Base-by-base conservation (phyloP, 2,329 filamentous ascomycete genomes). In the Venturiaceae sp. region DNA sequence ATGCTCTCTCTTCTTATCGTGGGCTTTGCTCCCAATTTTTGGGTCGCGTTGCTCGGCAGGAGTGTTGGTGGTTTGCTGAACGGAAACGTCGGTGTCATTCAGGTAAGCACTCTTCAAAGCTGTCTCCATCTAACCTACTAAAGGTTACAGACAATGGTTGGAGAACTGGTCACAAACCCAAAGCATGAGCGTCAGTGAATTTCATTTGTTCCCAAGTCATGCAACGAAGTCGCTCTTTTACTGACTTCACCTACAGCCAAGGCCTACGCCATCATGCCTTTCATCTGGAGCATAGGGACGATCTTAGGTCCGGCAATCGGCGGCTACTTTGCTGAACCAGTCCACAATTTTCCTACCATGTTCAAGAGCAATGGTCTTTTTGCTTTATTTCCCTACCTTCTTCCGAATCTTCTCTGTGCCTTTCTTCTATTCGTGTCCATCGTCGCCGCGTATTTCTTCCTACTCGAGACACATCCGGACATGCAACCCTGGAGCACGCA, bases 221-320 rank as follows among this genome's bases (percentile, higher is more conserved):
- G n/a, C n/a, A n/a, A n/a, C 6, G 16, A 3, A 16, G 2, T 56
- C 4, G 13, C 21, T 5, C 16, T 6, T 44, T 6, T 37, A 61
- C 61, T 60, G 61, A 64, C 47, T 52, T 41, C 56, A 34, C 62
- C n/a, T n/a, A n/a, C 65, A 90, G 87, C 90, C 60, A 84, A 87
- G 62, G 92, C 92, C 30, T 96, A 92, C 70, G 85, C 90, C 2
- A 83, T 96, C 47, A 95, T 96, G 90, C 92, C 92, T 0, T 96
- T 96, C 67, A 87, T 96, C 7, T 96, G 92, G 91, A 87, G 83
- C 52, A 85, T 96, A 56, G 92, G 92, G 26, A 95, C 90, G 9
- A 95, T 96, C 63, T 80, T 95, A 57, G 92, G 92, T 53, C 60
- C 92, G 62, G 88, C 87, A 5, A 90, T 96, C 63, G 92, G 92